These are phyloP conservation scores for Didymella lethalis DNA, from an alignment of 2,329 filamentous ascomycete species.

Conservation along the genomic window DNA sequence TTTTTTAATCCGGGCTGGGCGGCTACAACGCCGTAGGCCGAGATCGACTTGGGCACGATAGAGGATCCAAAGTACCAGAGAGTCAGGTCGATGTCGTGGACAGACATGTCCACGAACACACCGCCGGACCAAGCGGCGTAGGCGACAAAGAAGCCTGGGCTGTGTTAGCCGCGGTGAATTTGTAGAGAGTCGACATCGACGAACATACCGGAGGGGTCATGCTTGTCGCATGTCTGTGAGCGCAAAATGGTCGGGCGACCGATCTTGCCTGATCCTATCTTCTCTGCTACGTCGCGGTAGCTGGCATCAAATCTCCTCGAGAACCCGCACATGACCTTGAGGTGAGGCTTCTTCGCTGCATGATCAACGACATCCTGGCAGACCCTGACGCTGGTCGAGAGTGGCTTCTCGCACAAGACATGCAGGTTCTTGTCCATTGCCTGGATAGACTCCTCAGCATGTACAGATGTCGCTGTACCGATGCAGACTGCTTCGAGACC, in stretches of 20 bases:
- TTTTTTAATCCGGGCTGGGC: background rate
- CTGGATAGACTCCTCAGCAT: background rate
- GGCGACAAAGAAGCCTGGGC: slow-evolving; percentile 68
- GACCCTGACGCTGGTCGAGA: background rate
- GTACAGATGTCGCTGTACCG: background rate
- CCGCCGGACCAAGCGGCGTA: slow-evolving; percentile 72
- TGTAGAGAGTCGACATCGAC: slow-evolving; percentile 56
- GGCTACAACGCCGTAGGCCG: slow-evolving; percentile 55
- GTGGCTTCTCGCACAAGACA: background rate
- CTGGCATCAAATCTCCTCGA: background rate
- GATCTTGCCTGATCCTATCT: slow-evolving; percentile 64
- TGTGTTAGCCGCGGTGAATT: background rate
- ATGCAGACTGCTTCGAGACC: background rate
- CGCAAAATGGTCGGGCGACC: slow-evolving; percentile 68
- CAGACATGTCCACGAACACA: slow-evolving; percentile 75
- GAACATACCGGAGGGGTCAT: slow-evolving; percentile 61
- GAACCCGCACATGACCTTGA: background rate
- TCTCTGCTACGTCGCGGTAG: slow-evolving; percentile 38
- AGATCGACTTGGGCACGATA: slow-evolving; percentile 50
- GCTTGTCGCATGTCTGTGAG: slow-evolving; percentile 72
- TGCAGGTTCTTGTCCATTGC: background rate
- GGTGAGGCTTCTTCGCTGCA: background rate
- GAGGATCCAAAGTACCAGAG: slow-evolving; percentile 66
- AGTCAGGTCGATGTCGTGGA: slow-evolving; percentile 73
- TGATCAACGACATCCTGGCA: background rate